phyloP scores from a whole-genome alignment of 2,329 filamentous ascomycete species.

The Rhinocladiella similis region DNA sequence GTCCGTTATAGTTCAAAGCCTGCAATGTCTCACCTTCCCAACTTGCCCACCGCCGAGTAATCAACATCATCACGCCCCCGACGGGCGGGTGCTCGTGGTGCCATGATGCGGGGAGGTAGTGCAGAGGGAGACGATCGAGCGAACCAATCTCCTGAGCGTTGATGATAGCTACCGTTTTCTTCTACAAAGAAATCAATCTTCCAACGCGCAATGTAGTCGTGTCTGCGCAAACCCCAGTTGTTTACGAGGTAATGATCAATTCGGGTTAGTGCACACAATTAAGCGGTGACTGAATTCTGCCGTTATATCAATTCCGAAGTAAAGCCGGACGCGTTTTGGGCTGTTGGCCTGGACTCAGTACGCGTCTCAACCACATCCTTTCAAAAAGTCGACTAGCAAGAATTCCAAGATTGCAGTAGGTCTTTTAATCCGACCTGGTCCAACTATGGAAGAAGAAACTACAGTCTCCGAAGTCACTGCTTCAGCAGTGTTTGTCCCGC shows the following conservation, averaged over 20 bases:
- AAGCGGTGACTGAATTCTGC: neutral
- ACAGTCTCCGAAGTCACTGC: constrained; percentile 26
- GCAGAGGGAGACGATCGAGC: neutral
- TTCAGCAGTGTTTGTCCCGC: constrained; percentile 59
- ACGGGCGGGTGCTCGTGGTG: constrained; percentile 15
- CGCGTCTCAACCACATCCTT: neutral
- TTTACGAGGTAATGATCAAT: neutral
- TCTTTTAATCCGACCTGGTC: neutral
- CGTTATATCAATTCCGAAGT: neutral
- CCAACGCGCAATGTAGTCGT: neutral
- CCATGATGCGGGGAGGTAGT: constrained; percentile 14
- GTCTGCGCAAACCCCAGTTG: neutral
- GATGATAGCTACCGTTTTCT: no score
- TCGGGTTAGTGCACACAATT: neutral
- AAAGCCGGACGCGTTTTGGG: neutral
- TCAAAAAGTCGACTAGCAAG: no score
- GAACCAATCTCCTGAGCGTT: no score
- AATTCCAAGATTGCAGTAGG: no score
- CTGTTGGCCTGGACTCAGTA: neutral
- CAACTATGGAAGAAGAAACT: constrained; percentile 33
- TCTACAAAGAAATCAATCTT: neutral
- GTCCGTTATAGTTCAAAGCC: neutral
- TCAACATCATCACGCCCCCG: constrained; percentile 47
- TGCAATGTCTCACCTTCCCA: constrained; percentile 40
- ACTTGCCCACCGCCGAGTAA: constrained; percentile 49